A percentile compares a stretch with the other conserved stretches of the same genome.
phyloP scores from a whole-genome alignment of 2,329 filamentous ascomycete species.

The Alternaria solani region DNA sequence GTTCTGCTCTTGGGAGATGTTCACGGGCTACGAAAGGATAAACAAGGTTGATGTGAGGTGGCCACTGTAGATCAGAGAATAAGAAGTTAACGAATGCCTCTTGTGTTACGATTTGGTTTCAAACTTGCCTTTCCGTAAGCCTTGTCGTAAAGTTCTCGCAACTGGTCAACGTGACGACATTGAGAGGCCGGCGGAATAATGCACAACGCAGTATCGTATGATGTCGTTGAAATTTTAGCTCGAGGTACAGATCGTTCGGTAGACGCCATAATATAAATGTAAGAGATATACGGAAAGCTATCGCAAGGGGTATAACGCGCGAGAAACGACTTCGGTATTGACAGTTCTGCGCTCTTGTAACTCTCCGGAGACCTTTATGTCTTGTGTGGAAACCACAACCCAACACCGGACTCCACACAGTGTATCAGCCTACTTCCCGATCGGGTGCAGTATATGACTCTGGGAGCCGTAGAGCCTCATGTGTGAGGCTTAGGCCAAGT shows the following conservation, averaged over 20 bases:
- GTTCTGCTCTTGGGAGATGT: slow-evolving; percentile 55
- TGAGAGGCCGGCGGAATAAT: slow-evolving; percentile 62
- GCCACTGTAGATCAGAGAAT: slow-evolving; percentile 57
- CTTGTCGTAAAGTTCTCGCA: slow-evolving; percentile 71
- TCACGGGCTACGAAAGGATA: slow-evolving; percentile 69
- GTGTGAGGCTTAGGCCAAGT: slow-evolving; percentile 10
- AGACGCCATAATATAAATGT: slow-evolving; percentile 27
- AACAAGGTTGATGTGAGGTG: slow-evolving; percentile 71
- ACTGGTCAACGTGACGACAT: slow-evolving; percentile 60
- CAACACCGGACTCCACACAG: neutral
- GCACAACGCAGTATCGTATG: slow-evolving; percentile 68
- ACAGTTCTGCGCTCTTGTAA: slow-evolving; percentile 11
- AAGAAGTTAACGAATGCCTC: neutral
- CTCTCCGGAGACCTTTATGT: slow-evolving; percentile 12
- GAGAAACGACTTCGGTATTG: neutral
- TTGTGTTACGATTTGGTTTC: neutral
- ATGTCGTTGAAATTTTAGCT: slow-evolving; percentile 42
- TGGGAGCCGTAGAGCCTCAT: slow-evolving; percentile 6
- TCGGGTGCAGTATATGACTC: slow-evolving; percentile 27
- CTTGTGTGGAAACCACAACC: neutral
- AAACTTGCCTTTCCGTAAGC: slow-evolving; percentile 56
- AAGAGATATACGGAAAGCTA: neutral
- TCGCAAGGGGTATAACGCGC: slow-evolving; percentile 16
- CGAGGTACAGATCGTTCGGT: slow-evolving; percentile 5
- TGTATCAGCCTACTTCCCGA: slow-evolving; percentile 8